Evolutionary conservation across 1,284 basidiomycete genomes (phyloP), one percentile per base, ranked within the genome.

Genomic region (Blastosporella zonata): DNA sequence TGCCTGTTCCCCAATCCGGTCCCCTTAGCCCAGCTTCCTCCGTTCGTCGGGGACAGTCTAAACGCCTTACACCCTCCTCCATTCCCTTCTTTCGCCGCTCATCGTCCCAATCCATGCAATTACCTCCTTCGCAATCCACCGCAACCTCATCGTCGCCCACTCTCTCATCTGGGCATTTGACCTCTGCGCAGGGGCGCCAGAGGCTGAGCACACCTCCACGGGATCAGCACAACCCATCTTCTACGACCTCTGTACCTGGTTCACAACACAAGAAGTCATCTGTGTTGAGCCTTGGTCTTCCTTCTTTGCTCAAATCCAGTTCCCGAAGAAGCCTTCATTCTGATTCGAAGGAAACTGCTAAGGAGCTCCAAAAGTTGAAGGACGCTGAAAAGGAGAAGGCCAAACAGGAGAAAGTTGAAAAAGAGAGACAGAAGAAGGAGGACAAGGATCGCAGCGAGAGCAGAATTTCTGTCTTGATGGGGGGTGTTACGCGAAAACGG

Each of bases 81-180:
- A 97, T 97, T 55, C 95, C 94, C 1, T 97, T 97, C 71, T 97
- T 97, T 75, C 81, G 93, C 34, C 87, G 94, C 15, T 90, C 92
- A 1, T 93, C 93, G 15, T 94, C 92, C 1, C 89, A 93, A 58
- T 93, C 90, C 1, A 85, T 90, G 72, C 84, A 90, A 55, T 64
- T 78, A 41, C 78, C 74, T 41, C 68, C 73, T 4, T 62, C 72
- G 22, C 64, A 62, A 38, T 57, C 63, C 46, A 56, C 64, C 15
- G 56, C 66, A 8, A 58, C 63, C 18, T 68, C 77, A 10, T 66
- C 72, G 18, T 82, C 87, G 6, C 84, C 84, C 12, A 81, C 82
- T 8, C 68, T 75, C 31, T 71, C 73, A 20, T 65, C 67, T 33
- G 69, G 69, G 23, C 69, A 73, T 35, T 59, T 67, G 33, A 65